A percentile compares a stretch with the other conserved stretches of the same genome.
Conservation (phyloP, 176 grass and related monocot species). For the Metroxylon sagu region DNA sequence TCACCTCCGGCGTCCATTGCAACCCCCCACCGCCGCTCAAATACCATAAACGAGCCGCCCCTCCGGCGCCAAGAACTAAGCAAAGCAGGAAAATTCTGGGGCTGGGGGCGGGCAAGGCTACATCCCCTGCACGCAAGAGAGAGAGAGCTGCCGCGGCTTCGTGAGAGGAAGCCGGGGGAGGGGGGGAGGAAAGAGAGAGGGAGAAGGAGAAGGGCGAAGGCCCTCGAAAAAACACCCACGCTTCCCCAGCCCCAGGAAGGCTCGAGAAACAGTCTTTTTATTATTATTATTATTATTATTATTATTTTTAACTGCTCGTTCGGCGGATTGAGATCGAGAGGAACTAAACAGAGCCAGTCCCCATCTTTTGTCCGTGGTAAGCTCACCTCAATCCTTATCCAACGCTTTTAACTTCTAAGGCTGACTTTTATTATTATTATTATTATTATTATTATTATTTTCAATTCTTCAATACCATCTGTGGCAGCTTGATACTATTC, state of each 20-base stretch:
- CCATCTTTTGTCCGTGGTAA: no score
- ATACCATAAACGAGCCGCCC: not conserved
- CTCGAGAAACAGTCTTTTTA: conserved; percentile 67
- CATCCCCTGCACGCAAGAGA: conserved; percentile 3
- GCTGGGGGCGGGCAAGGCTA: not conserved
- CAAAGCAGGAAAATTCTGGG: no score
- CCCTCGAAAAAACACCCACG: not conserved
- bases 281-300: conserved; percentile 16
- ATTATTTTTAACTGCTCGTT: not conserved
- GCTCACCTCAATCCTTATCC: no score
- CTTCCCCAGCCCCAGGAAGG: conserved; percentile 41
- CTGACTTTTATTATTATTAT: no score
- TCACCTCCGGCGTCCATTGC: conserved; percentile 38
- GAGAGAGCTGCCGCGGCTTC: not conserved
- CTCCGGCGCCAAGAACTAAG: not conserved
- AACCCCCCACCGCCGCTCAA: conserved; percentile 7
- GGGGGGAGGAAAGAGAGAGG: not conserved
- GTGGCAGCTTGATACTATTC: no score
- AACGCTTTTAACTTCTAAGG: no score
- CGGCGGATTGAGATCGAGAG: not conserved
- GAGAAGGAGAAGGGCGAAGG: conserved; percentile 1
- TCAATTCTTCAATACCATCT: no score
- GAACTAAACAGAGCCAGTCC: no score
- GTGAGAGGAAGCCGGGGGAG: not conserved
- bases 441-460: no score